Percentiles rank a stretch among this genome's conserved stretches.
Evolutionary conservation across 2,329 filamentous ascomycete genomes (phyloP).

Genomic region (Zymoseptoria tritici): DNA sequence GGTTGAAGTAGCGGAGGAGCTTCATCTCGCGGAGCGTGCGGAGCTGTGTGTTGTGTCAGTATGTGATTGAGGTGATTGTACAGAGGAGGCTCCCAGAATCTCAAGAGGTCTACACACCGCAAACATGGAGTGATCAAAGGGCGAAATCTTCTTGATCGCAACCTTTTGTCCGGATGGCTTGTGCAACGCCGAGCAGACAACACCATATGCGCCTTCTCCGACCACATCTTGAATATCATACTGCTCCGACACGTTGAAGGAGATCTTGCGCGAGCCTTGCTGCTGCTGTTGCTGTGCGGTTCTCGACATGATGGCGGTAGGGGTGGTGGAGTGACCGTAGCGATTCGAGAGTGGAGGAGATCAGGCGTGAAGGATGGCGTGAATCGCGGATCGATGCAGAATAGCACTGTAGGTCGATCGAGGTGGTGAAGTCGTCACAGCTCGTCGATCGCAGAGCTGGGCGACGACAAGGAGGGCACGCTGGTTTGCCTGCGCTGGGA

Average conservation of each 20-base stretch:
- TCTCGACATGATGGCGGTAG: constrained; percentile 17
- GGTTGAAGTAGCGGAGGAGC: constrained; percentile 96
- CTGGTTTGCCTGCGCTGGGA: neutral
- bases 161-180: constrained; percentile 98
- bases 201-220: constrained; percentile 94
- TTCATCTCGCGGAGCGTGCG: constrained; percentile 98
- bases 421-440: neutral
- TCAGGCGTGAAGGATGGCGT: neutral
- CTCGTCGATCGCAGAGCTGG: neutral
- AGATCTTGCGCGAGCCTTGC: constrained; percentile 77
- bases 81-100: neutral
- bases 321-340: neutral
- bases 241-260: constrained; percentile 98
- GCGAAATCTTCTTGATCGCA: constrained; percentile 99
- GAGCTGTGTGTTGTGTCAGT: constrained; percentile 54
- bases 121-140: constrained; percentile 68
- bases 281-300: constrained; percentile 5
- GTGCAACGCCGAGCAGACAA: constrained; percentile 96
- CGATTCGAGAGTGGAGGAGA: neutral
- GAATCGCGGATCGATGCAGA: neutral
- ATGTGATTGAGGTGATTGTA: constrained; percentile 31
- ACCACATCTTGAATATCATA: constrained; percentile 99
- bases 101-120: neutral
- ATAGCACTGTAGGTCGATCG: neutral
- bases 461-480: neutral